These are phyloP conservation scores for Cladosporium phlei DNA, from an alignment of 2,329 filamentous ascomycete genomes.

Conservation along the genomic window DNA sequence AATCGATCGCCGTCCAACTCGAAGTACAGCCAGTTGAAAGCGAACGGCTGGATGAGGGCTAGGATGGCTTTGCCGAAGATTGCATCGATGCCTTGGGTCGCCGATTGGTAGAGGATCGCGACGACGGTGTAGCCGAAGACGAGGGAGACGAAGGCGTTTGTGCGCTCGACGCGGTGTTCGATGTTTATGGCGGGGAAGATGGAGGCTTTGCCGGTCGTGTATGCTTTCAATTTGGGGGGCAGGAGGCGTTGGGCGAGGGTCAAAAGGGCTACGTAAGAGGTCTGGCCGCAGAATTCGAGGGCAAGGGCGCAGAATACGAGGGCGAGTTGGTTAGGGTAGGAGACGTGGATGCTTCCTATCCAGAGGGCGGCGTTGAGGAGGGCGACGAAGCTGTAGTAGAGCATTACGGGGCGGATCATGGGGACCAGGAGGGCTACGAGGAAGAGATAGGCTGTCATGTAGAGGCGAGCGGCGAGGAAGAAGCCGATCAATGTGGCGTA, in stretches of 20 bases:
- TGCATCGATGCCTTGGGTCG: conserved; percentile 49
- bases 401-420: conserved; percentile 55
- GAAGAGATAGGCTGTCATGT: conserved; percentile 47
- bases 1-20: conserved; percentile 55
- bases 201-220: conserved; percentile 44
- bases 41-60: conserved; percentile 30
- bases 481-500: conserved; percentile 57
- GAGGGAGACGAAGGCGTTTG: conserved; percentile 59
- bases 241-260: conserved; percentile 24
- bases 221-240: conserved; percentile 13
- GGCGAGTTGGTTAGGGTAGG: conserved; percentile 51
- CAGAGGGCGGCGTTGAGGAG: conserved; percentile 51
- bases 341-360: conserved; percentile 56
- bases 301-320: conserved; percentile 54
- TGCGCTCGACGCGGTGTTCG: conserved; percentile 61
- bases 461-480: conserved; percentile 55
- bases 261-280: conserved; percentile 39
- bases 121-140: conserved; percentile 63
- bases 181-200: conserved; percentile 59
- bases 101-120: conserved; percentile 56
- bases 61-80: conserved; percentile 58
- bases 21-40: conserved; percentile 34
- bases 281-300: conserved; percentile 49
- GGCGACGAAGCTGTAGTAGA: conserved; percentile 43
- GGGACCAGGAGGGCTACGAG: conserved; percentile 48